Evolutionary conservation across 1,284 basidiomycete genomes (phyloP), one percentile per base, ranked within the genome.

Genomic region (Cryptococcus sp.): DNA sequence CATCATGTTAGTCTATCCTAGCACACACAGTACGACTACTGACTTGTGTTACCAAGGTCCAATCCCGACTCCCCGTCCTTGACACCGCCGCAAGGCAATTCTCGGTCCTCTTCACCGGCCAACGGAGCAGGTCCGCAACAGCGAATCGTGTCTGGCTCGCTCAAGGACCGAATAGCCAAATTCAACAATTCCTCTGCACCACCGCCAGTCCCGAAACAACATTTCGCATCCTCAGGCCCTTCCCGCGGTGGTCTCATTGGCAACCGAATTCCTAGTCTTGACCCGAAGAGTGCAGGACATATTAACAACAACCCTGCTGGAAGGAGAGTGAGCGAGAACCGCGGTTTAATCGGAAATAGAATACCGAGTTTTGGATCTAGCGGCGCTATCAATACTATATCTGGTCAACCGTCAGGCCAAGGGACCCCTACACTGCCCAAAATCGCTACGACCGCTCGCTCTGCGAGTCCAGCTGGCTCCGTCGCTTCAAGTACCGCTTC

Each of bases 121-220:
- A n/a, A 20, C 15, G 47, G 26, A 11, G 54, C 54, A 47, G 50
- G 48, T 40, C 59, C 51, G 44, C 53, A 67, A 60, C 38, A 58
- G 22, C 69, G 73, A 6, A 53, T 66, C 46, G 70, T 77, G 8
- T 72, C 72, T 19, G 70, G 73, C 43, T 74, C 73, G 3, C 69
- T 78, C 50, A 72, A 72, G 62, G 77, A 78, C 56, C 70, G 77
- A 34, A 78, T 78, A 44, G 77, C 77, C 16, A 73, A 71, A 56
- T 78, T 78, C 62, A 73, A 74, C 65, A 75, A 76, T 43, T 64
- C 70, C 8, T 63, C 70, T 37, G 74, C 68, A 11, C 63, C 70
- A 0, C 70, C 70, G 16, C 72, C 73, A 4, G 55, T 75, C n/a
- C 75, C 75, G 5, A 66, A 58, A 43, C 66, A 69, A 38, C 66